Evolutionary conservation across 345 rosid species (phyloP).

Genomic region (Pugionium cornutum): DNA sequence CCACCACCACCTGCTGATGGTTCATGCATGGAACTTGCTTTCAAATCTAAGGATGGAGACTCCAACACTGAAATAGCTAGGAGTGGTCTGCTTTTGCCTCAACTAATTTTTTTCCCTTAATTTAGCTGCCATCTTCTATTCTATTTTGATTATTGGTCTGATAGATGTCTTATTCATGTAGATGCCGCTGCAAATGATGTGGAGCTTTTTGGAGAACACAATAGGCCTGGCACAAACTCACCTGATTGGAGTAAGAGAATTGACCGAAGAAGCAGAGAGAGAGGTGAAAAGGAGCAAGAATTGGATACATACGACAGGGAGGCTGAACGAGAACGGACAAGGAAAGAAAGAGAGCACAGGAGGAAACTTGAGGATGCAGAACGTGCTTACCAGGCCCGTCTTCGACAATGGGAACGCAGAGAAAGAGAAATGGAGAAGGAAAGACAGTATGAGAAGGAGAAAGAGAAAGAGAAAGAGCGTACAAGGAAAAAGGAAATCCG

Average conservation of each 20-base stretch:
- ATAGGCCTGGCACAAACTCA: slow-evolving; percentile 71
- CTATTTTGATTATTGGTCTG: slow-evolving; percentile 5
- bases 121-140: slow-evolving; percentile 9
- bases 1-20: slow-evolving; percentile 50
- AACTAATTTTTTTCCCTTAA: neutral
- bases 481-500: slow-evolving; percentile 82
- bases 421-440: slow-evolving; percentile 92
- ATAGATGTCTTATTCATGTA: slow-evolving; percentile 36
- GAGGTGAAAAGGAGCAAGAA: slow-evolving; percentile 89
- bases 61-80: slow-evolving; percentile 50
- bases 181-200: slow-evolving; percentile 64
- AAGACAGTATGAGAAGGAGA: slow-evolving; percentile 91
- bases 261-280: slow-evolving; percentile 82
- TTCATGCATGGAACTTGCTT: slow-evolving; percentile 54
- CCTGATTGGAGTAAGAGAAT: slow-evolving; percentile 70
- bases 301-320: slow-evolving; percentile 86
- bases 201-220: slow-evolving; percentile 71
- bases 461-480: slow-evolving; percentile 87
- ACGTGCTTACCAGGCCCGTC: slow-evolving; percentile 81
- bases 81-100: slow-evolving; percentile 51
- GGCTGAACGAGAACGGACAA: slow-evolving; percentile 77
- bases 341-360: slow-evolving; percentile 94
- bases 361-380: slow-evolving; percentile 91
- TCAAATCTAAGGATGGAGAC: slow-evolving; percentile 70
- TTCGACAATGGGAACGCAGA: slow-evolving; percentile 93